Conservation (phyloP, 2,329 filamentous ascomycete genomes). For the Bipolaris bicolor region DNA sequence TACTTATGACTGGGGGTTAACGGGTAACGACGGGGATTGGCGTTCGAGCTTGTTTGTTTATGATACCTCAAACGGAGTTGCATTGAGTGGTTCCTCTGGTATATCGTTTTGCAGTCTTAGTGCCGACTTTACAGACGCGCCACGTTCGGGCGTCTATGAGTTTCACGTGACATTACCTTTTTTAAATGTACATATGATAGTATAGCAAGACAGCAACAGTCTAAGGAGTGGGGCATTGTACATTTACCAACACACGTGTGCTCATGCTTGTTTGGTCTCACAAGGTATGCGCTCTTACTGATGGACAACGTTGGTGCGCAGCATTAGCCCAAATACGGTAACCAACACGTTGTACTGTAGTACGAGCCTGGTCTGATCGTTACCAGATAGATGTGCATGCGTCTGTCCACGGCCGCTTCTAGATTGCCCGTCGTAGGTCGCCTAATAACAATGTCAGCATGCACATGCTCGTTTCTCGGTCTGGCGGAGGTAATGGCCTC, state of each 20-base stretch:
- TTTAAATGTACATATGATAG: constrained; percentile 14
- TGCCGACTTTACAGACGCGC: constrained; percentile 21
- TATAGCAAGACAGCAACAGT: constrained; percentile 1
- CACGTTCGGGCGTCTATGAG: constrained; percentile 18
- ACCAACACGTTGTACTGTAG: neutral
- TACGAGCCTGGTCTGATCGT: neutral
- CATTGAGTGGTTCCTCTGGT: constrained; percentile 24
- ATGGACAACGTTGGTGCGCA: constrained; percentile 10
- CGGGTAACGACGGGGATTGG: constrained; percentile 16
- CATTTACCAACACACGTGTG: neutral
- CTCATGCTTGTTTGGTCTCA: neutral
- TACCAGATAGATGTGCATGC: neutral
- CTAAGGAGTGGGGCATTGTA: neutral
- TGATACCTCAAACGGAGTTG: constrained; percentile 28
- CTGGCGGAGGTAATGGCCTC: constrained; percentile 5
- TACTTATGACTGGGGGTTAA: constrained; percentile 13
- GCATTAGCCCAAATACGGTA: neutral
- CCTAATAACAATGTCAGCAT: neutral
- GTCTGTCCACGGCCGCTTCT: constrained; percentile 15
- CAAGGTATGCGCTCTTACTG: neutral
- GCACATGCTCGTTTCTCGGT: constrained; percentile 17
- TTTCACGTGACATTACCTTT: constrained; percentile 29
- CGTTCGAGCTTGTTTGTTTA: constrained; percentile 20
- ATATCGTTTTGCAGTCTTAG: constrained; percentile 30
- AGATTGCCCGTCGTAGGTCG: constrained; percentile 7